Base-by-base conservation (phyloP, 352 stramenopile genomes). In the Globisporangium carolinianum region DNA sequence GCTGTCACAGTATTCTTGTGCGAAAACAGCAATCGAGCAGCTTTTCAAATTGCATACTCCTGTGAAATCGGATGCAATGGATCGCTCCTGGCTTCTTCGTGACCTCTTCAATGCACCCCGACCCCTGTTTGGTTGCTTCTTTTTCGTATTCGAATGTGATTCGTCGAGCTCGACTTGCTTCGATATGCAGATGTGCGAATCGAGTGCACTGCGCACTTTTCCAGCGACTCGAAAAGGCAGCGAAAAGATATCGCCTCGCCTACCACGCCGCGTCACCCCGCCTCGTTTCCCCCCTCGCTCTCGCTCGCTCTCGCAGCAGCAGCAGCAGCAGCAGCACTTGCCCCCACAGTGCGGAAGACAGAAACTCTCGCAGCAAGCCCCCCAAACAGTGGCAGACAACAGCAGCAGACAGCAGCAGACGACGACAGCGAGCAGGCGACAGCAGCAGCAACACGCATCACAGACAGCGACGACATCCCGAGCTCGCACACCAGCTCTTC, bases 41-140 rank as follows among this genome's bases (percentile, higher is more conserved):
- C 47, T 11, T 7, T 52, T 11, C 7, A 42, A 42, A 42, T 42
- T 42, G 47, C n/a, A 38, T 9, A 12, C 36, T 52, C 6, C 24
- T 32, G 24, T 32, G 24, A 32, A 32, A 32, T 32, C 2, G 3
- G 24, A 32, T 32, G 24, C 24, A 32, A 32, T 32, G 24, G 24
- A 32, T 32, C 24, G 3, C 24, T 32, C 24, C 24, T 32, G 24
- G 24, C 24, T 32, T 32, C 24, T 32, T 32, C 24, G 24, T 32
- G 24, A 32, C 24, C 24, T 32, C 24, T 32, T 32, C 24, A 38
- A 36, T 17, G 11, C 15, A 17, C 49, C 49, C 49, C 24, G n/a
- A 35, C 49, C 49, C 49, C 32, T 38, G 49, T 54, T 54, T 54
- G 41, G 10, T 35, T 54, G 24, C 49, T 54, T 18, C 49, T 54